Evolutionary conservation across 2,329 filamentous ascomycete genomes (phyloP).

Genomic region (Ophiostoma sp.): DNA sequence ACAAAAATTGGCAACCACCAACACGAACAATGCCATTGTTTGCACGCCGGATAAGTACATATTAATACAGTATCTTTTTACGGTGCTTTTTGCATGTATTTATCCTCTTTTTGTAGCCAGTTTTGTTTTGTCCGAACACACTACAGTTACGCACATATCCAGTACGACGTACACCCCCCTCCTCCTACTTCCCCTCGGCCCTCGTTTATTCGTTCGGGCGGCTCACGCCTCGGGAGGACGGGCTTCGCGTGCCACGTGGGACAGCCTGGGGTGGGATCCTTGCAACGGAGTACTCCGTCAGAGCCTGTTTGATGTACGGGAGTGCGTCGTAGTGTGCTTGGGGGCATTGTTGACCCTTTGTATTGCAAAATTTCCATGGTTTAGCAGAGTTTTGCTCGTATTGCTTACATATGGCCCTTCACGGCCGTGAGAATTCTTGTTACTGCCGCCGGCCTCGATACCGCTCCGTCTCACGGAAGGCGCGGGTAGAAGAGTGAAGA

Average conservation of each 20-base stretch:
- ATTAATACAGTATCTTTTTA: neutral
- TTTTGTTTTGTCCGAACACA: neutral
- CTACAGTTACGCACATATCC: neutral
- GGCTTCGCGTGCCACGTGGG: slow-evolving; percentile 27
- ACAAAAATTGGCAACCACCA: neutral
- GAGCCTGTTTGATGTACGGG: neutral
- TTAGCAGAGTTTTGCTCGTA: neutral
- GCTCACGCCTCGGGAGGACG: slow-evolving; percentile 17
- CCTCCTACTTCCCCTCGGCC: neutral
- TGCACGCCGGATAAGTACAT: neutral
- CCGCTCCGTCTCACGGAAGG: neutral
- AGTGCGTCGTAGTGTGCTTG: neutral
- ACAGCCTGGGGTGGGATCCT: slow-evolving; percentile 20
- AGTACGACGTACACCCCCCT: neutral
- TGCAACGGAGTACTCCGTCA: slow-evolving; percentile 1
- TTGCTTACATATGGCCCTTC: neutral
- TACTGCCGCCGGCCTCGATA: neutral
- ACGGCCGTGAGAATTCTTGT: neutral
- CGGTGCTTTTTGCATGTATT: neutral
- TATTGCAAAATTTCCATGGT: neutral
- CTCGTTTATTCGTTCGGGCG: neutral
- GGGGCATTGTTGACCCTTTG: neutral
- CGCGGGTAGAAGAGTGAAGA: neutral
- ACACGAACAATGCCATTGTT: neutral
- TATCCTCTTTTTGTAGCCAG: neutral